Base-by-base conservation (phyloP, 768 basidiomycete species). In the Mycena vulgaris region DNA sequence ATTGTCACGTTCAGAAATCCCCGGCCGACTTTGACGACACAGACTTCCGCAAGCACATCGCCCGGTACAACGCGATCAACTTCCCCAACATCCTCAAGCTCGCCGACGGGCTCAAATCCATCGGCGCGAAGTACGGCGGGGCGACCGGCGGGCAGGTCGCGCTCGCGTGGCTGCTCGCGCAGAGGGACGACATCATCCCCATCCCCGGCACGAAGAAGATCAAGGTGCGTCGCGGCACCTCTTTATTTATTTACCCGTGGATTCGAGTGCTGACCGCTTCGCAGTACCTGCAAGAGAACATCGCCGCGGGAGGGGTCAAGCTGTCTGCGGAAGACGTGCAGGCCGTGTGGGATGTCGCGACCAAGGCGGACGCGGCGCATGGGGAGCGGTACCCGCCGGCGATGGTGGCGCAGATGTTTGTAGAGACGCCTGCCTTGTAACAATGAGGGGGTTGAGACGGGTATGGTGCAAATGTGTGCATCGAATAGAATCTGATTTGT, bases 81-180 rank as follows among this genome's bases (percentile, higher is more conserved):
- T 87, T 87, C 75, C 86, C 85, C 6, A 85, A 85, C 27, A 81
- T 86, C 40, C 73, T 85, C n/a, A 77, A 81, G 28, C 59, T 88
- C 17, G 84, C 79, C 13, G 81, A 85, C 19, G 77, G 77, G 19
- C 71, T 88, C n/a, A 77, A 81, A 59, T 69, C 70, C 16, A 77
- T 87, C 35, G 85, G 83, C 16, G 75, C 74, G 51, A 83, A 80
- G 53, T 78, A 86, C 66, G 71, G 9, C 23, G 79, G 35, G n/a
- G n/a, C n/a, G n/a, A n/a, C n/a, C n/a, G n/a, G n/a, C n/a, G n/a
- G n/a, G n/a, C n/a, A n/a, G n/a, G 77, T 87, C 28, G 74, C 83
- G 0, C 80, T 90, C 23, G 87, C 87, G 0, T 89, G 85, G 86
- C 65, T 88, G 3, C 82, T 88, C n/a, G 83, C 82, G 0, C 84